Conservation (phyloP, 768 basidiomycete genomes). For the Calvatia gigantea region DNA sequence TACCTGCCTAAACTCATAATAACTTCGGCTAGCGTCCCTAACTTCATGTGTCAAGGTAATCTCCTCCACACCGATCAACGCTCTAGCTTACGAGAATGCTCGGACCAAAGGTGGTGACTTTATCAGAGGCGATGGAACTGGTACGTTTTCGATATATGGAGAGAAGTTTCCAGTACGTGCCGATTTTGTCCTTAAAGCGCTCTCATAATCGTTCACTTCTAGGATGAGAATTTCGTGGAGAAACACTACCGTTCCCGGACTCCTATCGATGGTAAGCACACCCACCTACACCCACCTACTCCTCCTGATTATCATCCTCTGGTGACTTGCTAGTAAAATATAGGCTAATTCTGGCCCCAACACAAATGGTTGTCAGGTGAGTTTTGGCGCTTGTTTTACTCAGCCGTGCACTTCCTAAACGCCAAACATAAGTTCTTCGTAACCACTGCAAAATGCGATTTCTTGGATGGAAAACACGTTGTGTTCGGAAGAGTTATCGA, state of each 20-base stretch:
- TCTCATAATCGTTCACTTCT: background rate
- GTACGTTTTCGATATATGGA: slow-evolving; percentile 95
- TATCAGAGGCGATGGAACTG: slow-evolving; percentile 91
- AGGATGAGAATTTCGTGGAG: slow-evolving; percentile 95
- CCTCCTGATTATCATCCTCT: background rate
- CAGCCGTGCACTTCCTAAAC: background rate
- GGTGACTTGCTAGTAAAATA: background rate
- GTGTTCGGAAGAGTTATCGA: slow-evolving; percentile 91
- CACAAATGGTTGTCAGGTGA: slow-evolving; percentile 88
- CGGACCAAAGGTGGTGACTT: slow-evolving; percentile 79
- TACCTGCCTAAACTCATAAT: slow-evolving; percentile 11
- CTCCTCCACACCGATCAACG: background rate
- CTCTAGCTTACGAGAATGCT: background rate
- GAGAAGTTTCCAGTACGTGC: slow-evolving; percentile 80
- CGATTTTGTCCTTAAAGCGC: background rate
- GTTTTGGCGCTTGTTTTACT: slow-evolving; percentile 10
- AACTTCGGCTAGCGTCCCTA: slow-evolving; percentile 58
- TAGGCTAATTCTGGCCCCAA: slow-evolving; percentile 94
- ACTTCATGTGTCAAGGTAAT: slow-evolving; percentile 96
- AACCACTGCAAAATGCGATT: slow-evolving; percentile 92
- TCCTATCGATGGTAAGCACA: slow-evolving; percentile 82
- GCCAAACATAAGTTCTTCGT: slow-evolving; percentile 79
- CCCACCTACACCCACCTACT: background rate
- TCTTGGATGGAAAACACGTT: slow-evolving; percentile 93
- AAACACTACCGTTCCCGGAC: slow-evolving; percentile 84